Conservation (phyloP, 2,329 filamentous ascomycete genomes). For the Alternaria postmessia region DNA sequence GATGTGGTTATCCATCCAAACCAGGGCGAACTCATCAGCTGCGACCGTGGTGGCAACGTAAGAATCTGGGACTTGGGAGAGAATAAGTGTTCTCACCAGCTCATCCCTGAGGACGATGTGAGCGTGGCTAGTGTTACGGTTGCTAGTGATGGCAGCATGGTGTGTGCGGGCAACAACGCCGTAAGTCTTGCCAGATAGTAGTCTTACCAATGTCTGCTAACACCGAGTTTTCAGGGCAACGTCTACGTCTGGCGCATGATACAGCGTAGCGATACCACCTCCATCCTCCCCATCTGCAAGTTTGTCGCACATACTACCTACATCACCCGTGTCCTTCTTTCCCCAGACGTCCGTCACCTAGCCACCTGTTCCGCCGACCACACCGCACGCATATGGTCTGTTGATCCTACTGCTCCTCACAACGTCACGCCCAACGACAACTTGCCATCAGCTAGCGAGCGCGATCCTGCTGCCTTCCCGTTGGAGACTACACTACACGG, state of each 20-base stretch:
- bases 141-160: conserved; percentile 88
- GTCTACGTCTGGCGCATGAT: conserved; percentile 97
- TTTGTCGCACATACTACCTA: conserved; percentile 93
- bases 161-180: conserved; percentile 91
- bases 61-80: conserved; percentile 96
- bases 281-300: conserved; percentile 84
- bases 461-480: conserved; percentile 69
- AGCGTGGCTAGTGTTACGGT: conserved; percentile 94
- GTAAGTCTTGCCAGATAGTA: conserved; percentile 59
- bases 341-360: conserved; percentile 91
- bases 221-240: conserved; percentile 70
- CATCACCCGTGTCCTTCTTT: conserved; percentile 89
- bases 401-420: conserved; percentile 63
- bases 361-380: conserved; percentile 95
- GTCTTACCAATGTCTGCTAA: conserved; percentile 2
- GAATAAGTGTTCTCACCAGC: conserved; percentile 95
- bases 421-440: conserved; percentile 45
- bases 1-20: conserved; percentile 99
- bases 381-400: conserved; percentile 95
- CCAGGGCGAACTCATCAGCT: conserved; percentile 97
- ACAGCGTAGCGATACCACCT: conserved; percentile 81
- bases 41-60: conserved; percentile 90
- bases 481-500: conserved; percentile 87
- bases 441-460: conserved; percentile 44
- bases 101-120: conserved; percentile 95